Conservation (phyloP, 2,329 filamentous ascomycete genomes). For the Sarocladiaceae sp. region DNA sequence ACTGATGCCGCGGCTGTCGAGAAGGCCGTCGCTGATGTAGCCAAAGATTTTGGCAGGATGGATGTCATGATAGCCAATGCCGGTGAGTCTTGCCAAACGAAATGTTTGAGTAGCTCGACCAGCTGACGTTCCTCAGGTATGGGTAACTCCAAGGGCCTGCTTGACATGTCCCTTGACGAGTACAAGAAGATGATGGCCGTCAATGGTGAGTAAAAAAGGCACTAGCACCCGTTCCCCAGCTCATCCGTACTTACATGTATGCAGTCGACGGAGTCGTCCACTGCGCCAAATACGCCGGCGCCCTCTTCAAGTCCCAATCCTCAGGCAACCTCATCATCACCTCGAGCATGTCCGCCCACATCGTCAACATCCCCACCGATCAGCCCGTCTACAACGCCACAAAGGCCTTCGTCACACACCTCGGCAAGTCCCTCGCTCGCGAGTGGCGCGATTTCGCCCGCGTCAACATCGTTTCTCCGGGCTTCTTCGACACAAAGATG, state of each 20-base stretch:
- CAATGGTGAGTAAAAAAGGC: constrained; percentile 34
- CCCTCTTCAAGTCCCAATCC: constrained; percentile 32
- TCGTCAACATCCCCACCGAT: constrained; percentile 46
- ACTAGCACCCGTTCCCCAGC: not conserved
- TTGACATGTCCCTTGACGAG: constrained; percentile 46
- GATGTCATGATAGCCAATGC: constrained; percentile 39
- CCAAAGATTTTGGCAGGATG: constrained; percentile 33
- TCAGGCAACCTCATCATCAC: constrained; percentile 47
- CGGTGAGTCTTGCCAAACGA: too few species aligned
- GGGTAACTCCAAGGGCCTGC: constrained; percentile 46
- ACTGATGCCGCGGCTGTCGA: constrained; percentile 31
- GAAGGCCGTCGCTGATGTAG: constrained; percentile 25
- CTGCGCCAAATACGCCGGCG: constrained; percentile 33
- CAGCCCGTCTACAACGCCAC: constrained; percentile 51
- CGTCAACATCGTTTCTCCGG: constrained; percentile 43
- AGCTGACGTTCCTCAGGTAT: constrained; percentile 30
- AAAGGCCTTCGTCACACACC: constrained; percentile 50
- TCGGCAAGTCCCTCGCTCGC: constrained; percentile 47
- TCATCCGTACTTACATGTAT: not conserved
- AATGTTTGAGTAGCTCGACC: too few species aligned
- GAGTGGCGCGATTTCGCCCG: constrained; percentile 53
- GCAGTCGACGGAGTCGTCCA: constrained; percentile 36
- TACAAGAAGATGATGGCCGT: constrained; percentile 45
- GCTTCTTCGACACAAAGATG: constrained; percentile 50
- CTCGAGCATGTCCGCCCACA: constrained; percentile 40